Base-by-base conservation (phyloP, 2,329 filamentous ascomycete species). In the Pseudomassariella vexata region DNA sequence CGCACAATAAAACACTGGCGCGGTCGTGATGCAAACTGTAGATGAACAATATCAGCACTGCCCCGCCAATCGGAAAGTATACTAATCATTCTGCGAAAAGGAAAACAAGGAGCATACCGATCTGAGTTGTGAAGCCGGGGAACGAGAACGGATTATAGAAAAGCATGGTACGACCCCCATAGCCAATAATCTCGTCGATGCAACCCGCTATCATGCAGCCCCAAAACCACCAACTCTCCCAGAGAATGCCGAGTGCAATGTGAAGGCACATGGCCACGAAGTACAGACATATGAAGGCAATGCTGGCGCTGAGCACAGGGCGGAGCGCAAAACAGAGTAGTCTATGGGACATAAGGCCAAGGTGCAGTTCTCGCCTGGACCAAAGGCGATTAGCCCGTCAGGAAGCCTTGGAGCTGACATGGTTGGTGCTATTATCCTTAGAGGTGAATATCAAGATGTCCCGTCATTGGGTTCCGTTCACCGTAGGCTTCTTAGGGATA, bases 351-450 rank as follows among this genome's bases (percentile, higher is more conserved):
- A 28, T 6, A 28, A 6, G 6, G 11, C 26, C n/a, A 28, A 12
- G 9, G 26, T 28, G 17, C 26, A 28, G 26, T 28, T 28, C 10
- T 12, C 26, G 9, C 19, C 15, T 16, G 26, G 26, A 11, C 26
- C 26, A 18, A 28, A 28, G 6, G 26, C 6, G 26, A 28, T 28
- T 12, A 27, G 24, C 24, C 24, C 24, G 14, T 27, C 14, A 9
- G 24, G 24, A 14, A 27, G 31, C n/a, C n/a, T n/a, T n/a, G n/a
- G n/a, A n/a, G n/a, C n/a, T n/a, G n/a, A n/a, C n/a, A n/a, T n/a
- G n/a, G n/a, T n/a, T n/a, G n/a, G n/a, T n/a, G n/a, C n/a, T n/a
- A n/a, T n/a, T n/a, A n/a, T n/a, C n/a, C n/a, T n/a, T n/a, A n/a
- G n/a, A n/a, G n/a, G n/a, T n/a, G n/a, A n/a, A n/a, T n/a, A n/a